Conservation (phyloP, 768 basidiomycete genomes). For the Polyporus arcularius region DNA sequence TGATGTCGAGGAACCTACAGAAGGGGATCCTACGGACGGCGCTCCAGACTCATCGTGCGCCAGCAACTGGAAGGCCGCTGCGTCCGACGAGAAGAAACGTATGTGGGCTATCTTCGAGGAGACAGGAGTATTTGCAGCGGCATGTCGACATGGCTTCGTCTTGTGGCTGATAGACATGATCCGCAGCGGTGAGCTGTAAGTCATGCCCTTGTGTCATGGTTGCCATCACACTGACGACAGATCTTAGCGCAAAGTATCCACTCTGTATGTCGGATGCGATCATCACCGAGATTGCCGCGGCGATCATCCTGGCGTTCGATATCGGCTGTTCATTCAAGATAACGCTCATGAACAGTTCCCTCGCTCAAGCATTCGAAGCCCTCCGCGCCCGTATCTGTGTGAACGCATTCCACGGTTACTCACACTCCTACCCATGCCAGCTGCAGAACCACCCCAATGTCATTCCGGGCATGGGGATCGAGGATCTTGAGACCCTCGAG, state of each 20-base stretch:
- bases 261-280: conserved; percentile 14
- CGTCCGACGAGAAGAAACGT: conserved; percentile 30
- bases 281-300: neutral
- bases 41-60: conserved; percentile 23
- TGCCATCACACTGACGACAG: too few species aligned
- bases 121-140: conserved; percentile 38
- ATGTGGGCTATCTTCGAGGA: conserved; percentile 39
- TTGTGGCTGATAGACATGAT: conserved; percentile 24
- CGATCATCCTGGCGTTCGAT: conserved; percentile 15
- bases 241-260: conserved; percentile 29
- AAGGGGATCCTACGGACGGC: conserved; percentile 24
- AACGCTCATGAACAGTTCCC: conserved; percentile 14
- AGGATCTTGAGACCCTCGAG: conserved; percentile 31
- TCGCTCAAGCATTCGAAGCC: conserved; percentile 3
- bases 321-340: conserved; percentile 23
- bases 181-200: conserved; percentile 23
- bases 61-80: conserved; percentile 36
- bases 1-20: conserved; percentile 22
- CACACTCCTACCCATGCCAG: conserved; percentile 38
- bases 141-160: conserved; percentile 21
- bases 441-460: conserved; percentile 32
- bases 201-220: too few species aligned
- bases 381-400: conserved; percentile 13
- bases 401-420: conserved; percentile 38
- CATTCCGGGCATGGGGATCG: conserved; percentile 34